Base-by-base conservation (phyloP, 148 eudicot genomes). In the Chenopodium suecicum region DNA sequence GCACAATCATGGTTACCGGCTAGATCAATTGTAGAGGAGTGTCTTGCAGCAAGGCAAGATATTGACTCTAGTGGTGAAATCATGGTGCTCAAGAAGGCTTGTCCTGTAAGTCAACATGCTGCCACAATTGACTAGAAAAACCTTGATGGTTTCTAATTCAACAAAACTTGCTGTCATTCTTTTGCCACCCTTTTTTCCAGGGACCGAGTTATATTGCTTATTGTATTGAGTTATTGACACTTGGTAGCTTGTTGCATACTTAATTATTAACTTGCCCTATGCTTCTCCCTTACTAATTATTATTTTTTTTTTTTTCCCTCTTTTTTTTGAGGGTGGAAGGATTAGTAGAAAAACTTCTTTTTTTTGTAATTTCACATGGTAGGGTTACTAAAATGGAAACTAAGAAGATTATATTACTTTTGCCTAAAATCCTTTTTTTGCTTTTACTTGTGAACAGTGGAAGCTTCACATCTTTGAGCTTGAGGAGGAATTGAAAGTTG, bases 1-100 rank as follows among this genome's bases (percentile, higher is more conserved):
- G 87, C 85, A 54, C 84, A 84, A 82, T 89, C 92, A 75, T 91
- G 94, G 94, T 75, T 91, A 82, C 92, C 94, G 29, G 94, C 94
- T 73, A 84, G 91, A 79, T 89, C 91, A 20, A 86, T 89, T 69
- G 87, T 91, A 47, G 63, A 78, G 83, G 91, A 89, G 62, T 85
- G 90, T 84, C 82, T 91, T 82, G 87, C 87, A 77, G 86, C 88
- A 79, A 89, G 92, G 78, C 78, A 81, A 65, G 85, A 89, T 56
- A 66, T 89, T 58, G 92, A 91, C 68, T 67, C 91, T 10, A 89
- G 90, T 68, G 91, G 92, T 79, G 94, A 89, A 87, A 89, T 91
- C 73, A 74, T 89, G 80, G 86, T 89, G 78, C 86, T 88, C 82
- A 84, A 66, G 54, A 85, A 80, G 81, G 83, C 83, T 69, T 91